Conservation (phyloP, 2,329 filamentous ascomycete genomes). For the Ascochyta pisi region DNA sequence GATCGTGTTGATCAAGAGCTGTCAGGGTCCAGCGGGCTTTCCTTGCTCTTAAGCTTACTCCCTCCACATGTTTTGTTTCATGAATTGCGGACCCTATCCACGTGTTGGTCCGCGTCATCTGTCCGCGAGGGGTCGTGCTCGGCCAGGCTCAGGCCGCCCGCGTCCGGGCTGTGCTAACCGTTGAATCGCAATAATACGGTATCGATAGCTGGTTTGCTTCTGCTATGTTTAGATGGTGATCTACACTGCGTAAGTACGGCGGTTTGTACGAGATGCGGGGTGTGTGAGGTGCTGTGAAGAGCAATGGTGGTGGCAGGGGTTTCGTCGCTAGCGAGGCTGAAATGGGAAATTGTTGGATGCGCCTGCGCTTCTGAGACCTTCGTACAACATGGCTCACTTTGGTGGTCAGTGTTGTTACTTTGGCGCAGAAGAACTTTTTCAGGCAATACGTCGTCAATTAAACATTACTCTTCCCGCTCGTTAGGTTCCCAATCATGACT, state of each 20-base stretch:
- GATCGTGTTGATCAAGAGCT: conserved; percentile 3
- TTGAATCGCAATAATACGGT: background rate
- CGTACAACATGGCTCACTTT: background rate
- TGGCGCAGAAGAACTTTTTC: background rate
- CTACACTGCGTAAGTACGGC: background rate
- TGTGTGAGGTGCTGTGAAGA: background rate
- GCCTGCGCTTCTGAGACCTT: conserved; percentile 1
- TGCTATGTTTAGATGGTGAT: conserved; percentile 9
- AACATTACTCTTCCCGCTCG: background rate
- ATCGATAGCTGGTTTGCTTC: background rate
- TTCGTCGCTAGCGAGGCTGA: conserved; percentile 3
- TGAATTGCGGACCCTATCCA: conserved; percentile 20
- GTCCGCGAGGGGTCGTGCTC: conserved; percentile 11
- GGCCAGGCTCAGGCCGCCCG: conserved; percentile 8
- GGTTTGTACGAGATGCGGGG: background rate
- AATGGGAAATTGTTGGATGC: conserved; percentile 10
- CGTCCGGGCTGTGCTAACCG: conserved; percentile 13
- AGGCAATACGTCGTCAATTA: background rate
- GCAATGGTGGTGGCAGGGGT: background rate
- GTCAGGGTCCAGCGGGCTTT: conserved; percentile 13
- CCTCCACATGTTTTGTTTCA: conserved; percentile 16
- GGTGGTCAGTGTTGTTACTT: background rate
- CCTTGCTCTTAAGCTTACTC: conserved; percentile 10
- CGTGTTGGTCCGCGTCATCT: conserved; percentile 19
- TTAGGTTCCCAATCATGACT: conserved; percentile 7